Evolutionary conservation across 2,329 filamentous ascomycete species (phyloP).

Genomic region (Penicillium sp.): DNA sequence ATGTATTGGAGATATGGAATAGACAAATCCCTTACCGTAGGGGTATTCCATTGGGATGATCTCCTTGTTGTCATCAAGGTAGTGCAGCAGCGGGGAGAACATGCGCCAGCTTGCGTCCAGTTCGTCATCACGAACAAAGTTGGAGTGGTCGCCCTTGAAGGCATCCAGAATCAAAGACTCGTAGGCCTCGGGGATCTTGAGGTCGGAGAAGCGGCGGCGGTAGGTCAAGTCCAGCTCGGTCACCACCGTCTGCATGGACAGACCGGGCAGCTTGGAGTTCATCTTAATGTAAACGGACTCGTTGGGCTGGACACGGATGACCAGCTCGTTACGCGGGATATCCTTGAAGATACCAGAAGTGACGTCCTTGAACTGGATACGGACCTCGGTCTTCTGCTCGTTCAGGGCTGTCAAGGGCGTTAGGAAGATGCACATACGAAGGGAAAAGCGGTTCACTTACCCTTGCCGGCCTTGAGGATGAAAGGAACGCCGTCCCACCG

Average conservation of each 20-base stretch:
- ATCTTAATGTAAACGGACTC: constrained; percentile 99
- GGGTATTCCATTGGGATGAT: constrained; percentile 99
- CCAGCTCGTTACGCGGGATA: constrained; percentile 97
- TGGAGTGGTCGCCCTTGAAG: constrained; percentile 98
- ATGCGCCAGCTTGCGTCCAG: constrained; percentile 97
- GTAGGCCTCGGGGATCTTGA: constrained; percentile 99
- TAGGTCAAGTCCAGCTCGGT: constrained; percentile 98
- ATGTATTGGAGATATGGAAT: neutral
- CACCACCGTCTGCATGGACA: constrained; percentile 99
- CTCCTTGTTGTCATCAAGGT: constrained; percentile 98
- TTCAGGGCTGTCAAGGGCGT: constrained; percentile 63
- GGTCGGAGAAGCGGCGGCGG: constrained; percentile 93
- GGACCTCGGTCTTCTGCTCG: constrained; percentile 99
- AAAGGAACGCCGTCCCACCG: constrained; percentile 98
- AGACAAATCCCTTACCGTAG: constrained; percentile 64
- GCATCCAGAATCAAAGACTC: constrained; percentile 96
- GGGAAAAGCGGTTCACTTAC: constrained; percentile 26
- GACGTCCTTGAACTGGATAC: constrained; percentile 99
- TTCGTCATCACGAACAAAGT: constrained; percentile 97
- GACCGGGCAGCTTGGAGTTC: constrained; percentile 97
- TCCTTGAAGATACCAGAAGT: constrained; percentile 99
- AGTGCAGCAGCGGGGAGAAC: constrained; percentile 95
- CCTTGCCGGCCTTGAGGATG: constrained; percentile 98
- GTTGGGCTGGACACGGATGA: constrained; percentile 98
- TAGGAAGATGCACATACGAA: constrained; percentile 6